Conservation (phyloP, 1,284 basidiomycete genomes). For the Pseudozyma flocculosa region DNA sequence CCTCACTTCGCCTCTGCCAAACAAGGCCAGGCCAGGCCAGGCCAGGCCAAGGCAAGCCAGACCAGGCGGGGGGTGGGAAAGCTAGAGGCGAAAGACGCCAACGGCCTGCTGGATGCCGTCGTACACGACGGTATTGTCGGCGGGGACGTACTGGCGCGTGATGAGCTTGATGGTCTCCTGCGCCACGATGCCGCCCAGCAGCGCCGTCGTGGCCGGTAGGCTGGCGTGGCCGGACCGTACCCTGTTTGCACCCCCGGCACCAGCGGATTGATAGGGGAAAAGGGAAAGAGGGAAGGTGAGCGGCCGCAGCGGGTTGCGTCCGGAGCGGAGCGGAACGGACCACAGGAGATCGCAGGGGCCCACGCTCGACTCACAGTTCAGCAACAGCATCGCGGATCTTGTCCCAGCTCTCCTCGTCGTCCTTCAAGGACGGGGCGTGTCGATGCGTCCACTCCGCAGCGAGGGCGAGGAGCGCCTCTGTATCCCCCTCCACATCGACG, state of each 20-base stretch:
- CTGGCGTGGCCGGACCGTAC: slow-evolving; percentile 72
- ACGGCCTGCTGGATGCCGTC: slow-evolving; percentile 72
- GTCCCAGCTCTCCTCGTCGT: slow-evolving; percentile 60
- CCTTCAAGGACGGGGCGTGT: slow-evolving; percentile 15
- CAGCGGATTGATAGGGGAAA: too few relatives aligned
- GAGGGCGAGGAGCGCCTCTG: too few relatives aligned
- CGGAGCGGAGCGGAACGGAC: too few relatives aligned
- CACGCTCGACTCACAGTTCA: slow-evolving; percentile 80
- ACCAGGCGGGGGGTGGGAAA: too few relatives aligned
- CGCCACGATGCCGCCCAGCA: slow-evolving; percentile 90
- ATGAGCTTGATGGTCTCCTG: slow-evolving; percentile 98
- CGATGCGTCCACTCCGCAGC: too few relatives aligned
- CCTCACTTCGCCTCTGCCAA: too few relatives aligned
- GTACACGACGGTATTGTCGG: slow-evolving; percentile 80
- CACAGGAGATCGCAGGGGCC: too few relatives aligned
- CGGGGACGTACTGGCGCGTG: slow-evolving; percentile 90
- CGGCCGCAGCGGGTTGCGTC: too few relatives aligned
- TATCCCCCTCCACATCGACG: too few relatives aligned
- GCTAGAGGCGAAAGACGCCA: slow-evolving; percentile 45
- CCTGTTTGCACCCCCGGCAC: slow-evolving; percentile 5
- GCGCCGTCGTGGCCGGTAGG: slow-evolving; percentile 86
- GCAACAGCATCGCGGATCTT: slow-evolving; percentile 69
- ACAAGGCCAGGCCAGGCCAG: too few relatives aligned
- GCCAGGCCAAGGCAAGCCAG: too few relatives aligned
- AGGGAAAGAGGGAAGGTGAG: too few relatives aligned